Percentiles rank a stretch among this genome's conserved stretches.
These are phyloP conservation scores for Cladophialophora immunda DNA, from an alignment of 2,329 filamentous ascomycete genomes.

Conservation along the genomic window DNA sequence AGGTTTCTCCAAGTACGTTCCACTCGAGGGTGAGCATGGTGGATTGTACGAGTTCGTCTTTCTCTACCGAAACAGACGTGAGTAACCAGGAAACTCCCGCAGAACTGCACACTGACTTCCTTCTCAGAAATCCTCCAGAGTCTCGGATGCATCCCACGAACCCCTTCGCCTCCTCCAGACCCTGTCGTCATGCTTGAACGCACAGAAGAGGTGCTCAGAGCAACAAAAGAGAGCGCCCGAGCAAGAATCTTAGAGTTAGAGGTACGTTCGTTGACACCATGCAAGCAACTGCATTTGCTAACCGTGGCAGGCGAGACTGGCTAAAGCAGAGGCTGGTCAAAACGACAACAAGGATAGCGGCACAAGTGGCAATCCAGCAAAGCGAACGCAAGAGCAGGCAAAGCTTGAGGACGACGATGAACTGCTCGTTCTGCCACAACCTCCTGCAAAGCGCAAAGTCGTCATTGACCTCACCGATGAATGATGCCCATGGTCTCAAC, in stretches of 20 bases:
- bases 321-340: neutral
- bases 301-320: slow-evolving; percentile 6
- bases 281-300: slow-evolving; percentile 1
- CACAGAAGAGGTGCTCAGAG: neutral
- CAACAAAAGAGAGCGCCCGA: neutral
- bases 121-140: slow-evolving; percentile 24
- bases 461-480: slow-evolving; percentile 31
- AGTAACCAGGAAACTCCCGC: neutral
- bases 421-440: slow-evolving; percentile 13
- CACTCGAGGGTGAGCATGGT: neutral
- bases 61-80: slow-evolving; percentile 25
- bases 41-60: slow-evolving; percentile 19
- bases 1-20: neutral
- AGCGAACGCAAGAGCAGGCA: slow-evolving; percentile 3
- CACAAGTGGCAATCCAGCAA: neutral
- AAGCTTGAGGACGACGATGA: slow-evolving; percentile 25
- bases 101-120: slow-evolving; percentile 8
- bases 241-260: neutral
- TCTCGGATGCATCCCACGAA: slow-evolving; percentile 30
- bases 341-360: neutral
- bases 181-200: slow-evolving; percentile 8
- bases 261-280: slow-evolving; percentile 1
- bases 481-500: neutral
- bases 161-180: slow-evolving; percentile 24
- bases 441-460: slow-evolving; percentile 8